Conservation (phyloP, 345 rosid species). For the Turritis glabra region DNA sequence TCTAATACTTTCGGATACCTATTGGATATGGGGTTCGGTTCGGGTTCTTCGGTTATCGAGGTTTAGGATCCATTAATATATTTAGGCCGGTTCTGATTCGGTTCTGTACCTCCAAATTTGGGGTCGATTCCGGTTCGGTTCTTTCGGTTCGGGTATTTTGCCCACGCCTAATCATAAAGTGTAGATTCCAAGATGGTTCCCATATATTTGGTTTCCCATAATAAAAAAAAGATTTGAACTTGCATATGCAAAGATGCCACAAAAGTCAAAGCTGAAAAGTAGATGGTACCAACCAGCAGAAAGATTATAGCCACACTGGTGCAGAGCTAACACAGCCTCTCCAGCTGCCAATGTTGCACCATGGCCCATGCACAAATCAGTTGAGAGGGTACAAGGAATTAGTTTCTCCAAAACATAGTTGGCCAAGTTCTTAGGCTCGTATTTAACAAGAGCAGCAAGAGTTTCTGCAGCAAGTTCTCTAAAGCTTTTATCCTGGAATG, state of each 20-base stretch:
- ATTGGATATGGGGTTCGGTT: no score
- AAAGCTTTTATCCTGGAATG: conserved; percentile 76
- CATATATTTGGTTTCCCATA: not conserved
- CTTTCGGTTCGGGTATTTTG: no score
- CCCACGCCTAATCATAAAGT: conserved; percentile 8
- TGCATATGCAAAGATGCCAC: conserved; percentile 9
- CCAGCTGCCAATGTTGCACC: conserved; percentile 89
- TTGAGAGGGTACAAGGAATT: conserved; percentile 73
- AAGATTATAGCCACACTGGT: conserved; percentile 55
- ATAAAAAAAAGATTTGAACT: not conserved
- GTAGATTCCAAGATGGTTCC: conserved; percentile 13
- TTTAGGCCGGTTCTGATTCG: no score
- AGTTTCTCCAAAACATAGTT: conserved; percentile 64
- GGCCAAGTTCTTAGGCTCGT: conserved; percentile 68
- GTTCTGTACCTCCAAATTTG: no score
- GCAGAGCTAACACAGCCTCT: conserved; percentile 75
- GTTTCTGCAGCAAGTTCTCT: conserved; percentile 91
- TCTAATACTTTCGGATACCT: no score
- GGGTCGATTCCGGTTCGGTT: no score
- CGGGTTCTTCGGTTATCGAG: no score
- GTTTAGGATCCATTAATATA: no score
- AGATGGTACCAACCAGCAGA: conserved; percentile 58
- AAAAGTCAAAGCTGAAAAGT: conserved; percentile 15
- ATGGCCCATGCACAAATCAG: conserved; percentile 88
- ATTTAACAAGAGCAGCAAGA: conserved; percentile 82